Evolutionary conservation across 306 rosid genomes (phyloP), one percentile per base, ranked within the genome.

Genomic region (Trifolium repens): DNA sequence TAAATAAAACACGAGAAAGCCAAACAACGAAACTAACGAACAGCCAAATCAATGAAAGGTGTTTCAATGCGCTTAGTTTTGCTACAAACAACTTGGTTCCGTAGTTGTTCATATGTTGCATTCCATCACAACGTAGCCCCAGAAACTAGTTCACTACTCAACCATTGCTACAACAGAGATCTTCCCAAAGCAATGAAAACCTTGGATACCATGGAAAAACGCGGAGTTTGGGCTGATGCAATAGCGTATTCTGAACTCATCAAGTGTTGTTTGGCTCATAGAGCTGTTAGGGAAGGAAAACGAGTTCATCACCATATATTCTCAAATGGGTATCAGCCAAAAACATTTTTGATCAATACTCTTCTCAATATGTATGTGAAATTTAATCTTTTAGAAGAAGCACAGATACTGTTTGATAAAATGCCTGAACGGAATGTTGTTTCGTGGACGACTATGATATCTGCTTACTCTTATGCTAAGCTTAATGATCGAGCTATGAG

Each of bases 401-500:
- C 96, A 19, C 82, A 71, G 35, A 9, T 62, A 2, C 67, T 94
- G 93, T 94, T 90, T 58, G 90, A 94, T 49, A 37, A 85, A 90
- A 94, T 94, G 97, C 88, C 85, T 66, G 91, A 87, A 15, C 82
- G 96, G 49, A 88, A 94, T 47, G 94, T 94, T 22, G 84, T 94
- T 64, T 88, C 96, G 0, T 94, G 96, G 97, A 90, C 97, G 1
- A 91, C 96, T 1, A 82, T 91, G 69, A 88, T 91, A 69, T 82
- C 93, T 5, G 93, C 96, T 71, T 94, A 87, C 34, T 82, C 91
- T 55, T 79, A 62, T 73, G 85, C 82, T 39, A 88, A 81, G 79
- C 78, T 86, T 35, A 81, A 88, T 24, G 66, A 70, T 3, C 85
- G 79, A 82, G 96, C 97, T 1, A 72, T 90, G 88, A 77, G 73